phyloP scores from a whole-genome alignment of 345 rosid species.

The Raphanus raphanistrum region DNA sequence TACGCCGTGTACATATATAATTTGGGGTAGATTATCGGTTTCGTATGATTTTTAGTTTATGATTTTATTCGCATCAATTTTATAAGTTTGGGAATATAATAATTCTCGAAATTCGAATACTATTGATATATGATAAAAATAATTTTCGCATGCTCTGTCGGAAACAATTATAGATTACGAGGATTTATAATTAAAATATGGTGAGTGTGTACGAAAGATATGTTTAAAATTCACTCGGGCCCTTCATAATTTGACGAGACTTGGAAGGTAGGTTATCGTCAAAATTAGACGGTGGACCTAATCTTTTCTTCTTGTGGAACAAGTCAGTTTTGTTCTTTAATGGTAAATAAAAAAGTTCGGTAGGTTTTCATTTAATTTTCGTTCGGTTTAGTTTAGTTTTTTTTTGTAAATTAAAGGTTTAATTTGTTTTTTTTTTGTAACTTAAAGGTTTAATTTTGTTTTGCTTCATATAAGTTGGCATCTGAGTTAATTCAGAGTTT shows the following conservation, averaged over 20 bases:
- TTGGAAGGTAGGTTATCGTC: constrained; percentile 27
- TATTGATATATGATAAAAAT: constrained; percentile 1
- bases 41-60: neutral
- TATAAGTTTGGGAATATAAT: neutral
- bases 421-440: too few relatives aligned
- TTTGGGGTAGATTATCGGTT: neutral
- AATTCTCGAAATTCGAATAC: neutral
- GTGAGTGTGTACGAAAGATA: constrained; percentile 15
- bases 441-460: neutral
- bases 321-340: constrained; percentile 12
- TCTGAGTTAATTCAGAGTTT: neutral
- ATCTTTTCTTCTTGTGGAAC: constrained; percentile 27
- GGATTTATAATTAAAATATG: neutral
- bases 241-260: constrained; percentile 25
- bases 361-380: neutral
- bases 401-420: neutral
- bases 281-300: constrained; percentile 37
- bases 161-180: constrained; percentile 3
- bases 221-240: neutral
- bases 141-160: neutral
- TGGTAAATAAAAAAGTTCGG: constrained; percentile 6
- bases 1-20: neutral
- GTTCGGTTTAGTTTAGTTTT: neutral
- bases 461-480: constrained; percentile 1
- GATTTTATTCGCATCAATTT: neutral